Conservation (phyloP, 305 asterid genomes). For the Rubia peregrina region DNA sequence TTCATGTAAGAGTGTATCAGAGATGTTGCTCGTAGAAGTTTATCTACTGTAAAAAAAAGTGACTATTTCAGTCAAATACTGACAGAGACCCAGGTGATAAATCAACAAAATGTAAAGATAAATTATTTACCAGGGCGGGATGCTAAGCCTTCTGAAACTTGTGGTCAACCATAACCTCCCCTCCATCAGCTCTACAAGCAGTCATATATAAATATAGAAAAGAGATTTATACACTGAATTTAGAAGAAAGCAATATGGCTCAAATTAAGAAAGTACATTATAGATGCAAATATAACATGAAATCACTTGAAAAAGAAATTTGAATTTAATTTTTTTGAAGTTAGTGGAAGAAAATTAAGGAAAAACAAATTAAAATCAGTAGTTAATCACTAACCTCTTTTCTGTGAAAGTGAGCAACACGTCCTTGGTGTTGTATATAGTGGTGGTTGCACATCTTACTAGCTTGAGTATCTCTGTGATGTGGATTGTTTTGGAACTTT, state of each 20-base stretch:
- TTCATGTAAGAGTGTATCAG: conserved; percentile 39
- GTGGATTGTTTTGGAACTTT: conserved; percentile 14
- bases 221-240: neutral
- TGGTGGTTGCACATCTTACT: conserved; percentile 43
- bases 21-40: conserved; percentile 67
- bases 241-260: neutral
- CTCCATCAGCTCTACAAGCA: conserved; percentile 73
- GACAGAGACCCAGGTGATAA: neutral
- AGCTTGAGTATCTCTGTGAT: conserved; percentile 69
- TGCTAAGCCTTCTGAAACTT: conserved; percentile 61
- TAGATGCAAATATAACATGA: neutral
- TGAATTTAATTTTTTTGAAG: too few species aligned
- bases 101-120: neutral
- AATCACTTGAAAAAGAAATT: too few species aligned
- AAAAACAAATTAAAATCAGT: neutral
- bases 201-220: neutral
- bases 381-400: conserved; percentile 52
- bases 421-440: conserved; percentile 44
- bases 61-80: conserved; percentile 4
- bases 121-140: conserved; percentile 51
- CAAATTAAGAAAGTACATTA: neutral
- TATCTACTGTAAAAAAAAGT: conserved; percentile 51
- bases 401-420: conserved; percentile 66
- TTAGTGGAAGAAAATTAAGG: too few species aligned
- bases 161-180: conserved; percentile 63